Percentiles rank a stretch among this genome's conserved stretches.
Evolutionary conservation across 1,284 basidiomycete species (phyloP).

Genomic region (Melampsora larici-populina): DNA sequence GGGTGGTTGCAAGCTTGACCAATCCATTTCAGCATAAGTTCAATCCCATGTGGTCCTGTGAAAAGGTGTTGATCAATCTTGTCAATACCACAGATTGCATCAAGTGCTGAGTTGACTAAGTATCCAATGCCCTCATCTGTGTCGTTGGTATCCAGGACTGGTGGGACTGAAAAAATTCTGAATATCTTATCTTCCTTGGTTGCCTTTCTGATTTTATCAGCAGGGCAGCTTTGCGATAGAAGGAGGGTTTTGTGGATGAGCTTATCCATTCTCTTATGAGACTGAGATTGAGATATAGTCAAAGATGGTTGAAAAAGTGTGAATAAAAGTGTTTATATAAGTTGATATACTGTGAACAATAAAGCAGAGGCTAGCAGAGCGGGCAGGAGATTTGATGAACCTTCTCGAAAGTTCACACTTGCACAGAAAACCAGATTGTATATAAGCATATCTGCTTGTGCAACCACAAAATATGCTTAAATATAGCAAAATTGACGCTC

Average conservation of each 20-base stretch:
- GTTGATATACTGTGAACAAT: no score
- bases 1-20: background rate
- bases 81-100: background rate
- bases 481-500: no score
- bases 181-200: background rate
- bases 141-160: background rate
- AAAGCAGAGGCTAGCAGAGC: no score
- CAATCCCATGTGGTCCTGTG: background rate
- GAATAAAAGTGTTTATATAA: no score
- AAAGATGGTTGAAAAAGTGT: no score
- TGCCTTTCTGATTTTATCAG: background rate
- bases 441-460: no score
- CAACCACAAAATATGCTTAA: no score
- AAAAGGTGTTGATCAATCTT: background rate
- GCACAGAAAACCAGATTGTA: no score
- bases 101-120: background rate
- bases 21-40: background rate
- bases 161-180: background rate
- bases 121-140: background rate
- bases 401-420: no score
- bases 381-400: no score
- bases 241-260: background rate
- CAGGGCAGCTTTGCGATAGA: background rate
- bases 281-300: background rate
- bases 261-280: background rate